Conservation (phyloP, 2,329 filamentous ascomycete species). For the Diaporthe sp. region DNA sequence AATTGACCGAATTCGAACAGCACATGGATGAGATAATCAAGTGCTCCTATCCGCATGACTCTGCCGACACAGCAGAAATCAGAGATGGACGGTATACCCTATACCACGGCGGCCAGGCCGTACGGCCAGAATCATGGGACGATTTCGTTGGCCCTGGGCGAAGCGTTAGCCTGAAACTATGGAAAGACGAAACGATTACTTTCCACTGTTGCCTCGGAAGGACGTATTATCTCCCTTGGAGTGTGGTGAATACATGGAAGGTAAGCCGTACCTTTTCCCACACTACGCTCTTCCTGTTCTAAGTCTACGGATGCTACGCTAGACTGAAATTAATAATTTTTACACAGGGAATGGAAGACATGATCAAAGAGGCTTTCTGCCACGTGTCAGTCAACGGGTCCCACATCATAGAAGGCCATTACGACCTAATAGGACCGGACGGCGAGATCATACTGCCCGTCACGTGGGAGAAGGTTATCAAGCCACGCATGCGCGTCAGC, state of each 20-base stretch:
- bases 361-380: background rate
- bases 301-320: background rate
- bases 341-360: background rate
- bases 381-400: background rate
- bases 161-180: background rate
- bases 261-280: background rate
- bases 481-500: background rate
- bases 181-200: background rate
- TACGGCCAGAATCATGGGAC: background rate
- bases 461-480: background rate
- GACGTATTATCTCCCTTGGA: background rate
- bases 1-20: background rate
- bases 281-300: background rate
- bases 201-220: background rate
- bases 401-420: background rate
- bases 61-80: background rate
- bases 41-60: background rate
- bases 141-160: background rate
- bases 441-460: background rate
- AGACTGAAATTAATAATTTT: background rate
- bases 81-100: background rate
- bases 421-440: background rate
- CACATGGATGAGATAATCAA: slow-evolving; percentile 19
- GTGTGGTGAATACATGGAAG: background rate
- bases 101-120: background rate